Conservation (phyloP, 2,329 filamentous ascomycete genomes). For the Neoscytalidium dimidiatum region DNA sequence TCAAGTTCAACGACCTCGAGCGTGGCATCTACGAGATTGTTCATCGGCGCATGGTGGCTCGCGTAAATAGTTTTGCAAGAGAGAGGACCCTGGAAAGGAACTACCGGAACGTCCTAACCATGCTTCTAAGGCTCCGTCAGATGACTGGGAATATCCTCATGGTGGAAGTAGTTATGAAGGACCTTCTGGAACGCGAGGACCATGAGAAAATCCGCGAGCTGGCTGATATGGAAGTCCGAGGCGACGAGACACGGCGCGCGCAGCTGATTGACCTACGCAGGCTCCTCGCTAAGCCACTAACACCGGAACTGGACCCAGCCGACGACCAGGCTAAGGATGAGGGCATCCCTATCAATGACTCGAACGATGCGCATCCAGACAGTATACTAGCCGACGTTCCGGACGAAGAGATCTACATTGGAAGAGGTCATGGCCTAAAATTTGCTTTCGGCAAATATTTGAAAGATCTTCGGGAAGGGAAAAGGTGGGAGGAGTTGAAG, state of each 20-base stretch:
- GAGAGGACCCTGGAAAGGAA: conserved; percentile 32
- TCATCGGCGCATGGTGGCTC: conserved; percentile 41
- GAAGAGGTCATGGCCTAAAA: conserved; percentile 38
- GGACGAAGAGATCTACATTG: conserved; percentile 22
- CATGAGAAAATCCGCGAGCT: conserved; percentile 46
- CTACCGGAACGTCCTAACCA: conserved; percentile 43
- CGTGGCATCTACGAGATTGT: conserved; percentile 57
- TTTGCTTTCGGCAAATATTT: conserved; percentile 47
- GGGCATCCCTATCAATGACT: background rate
- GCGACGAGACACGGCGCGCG: background rate
- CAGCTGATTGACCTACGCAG: conserved; percentile 10
- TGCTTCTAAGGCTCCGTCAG: conserved; percentile 55
- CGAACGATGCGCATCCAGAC: background rate
- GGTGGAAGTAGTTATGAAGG: conserved; percentile 47
- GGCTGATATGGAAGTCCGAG: conserved; percentile 27
- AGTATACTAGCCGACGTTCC: background rate
- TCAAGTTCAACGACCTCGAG: conserved; percentile 57
- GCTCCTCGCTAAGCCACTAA: background rate
- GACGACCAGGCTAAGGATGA: background rate
- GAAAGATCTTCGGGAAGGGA: conserved; percentile 31
- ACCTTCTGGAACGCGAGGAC: conserved; percentile 48
- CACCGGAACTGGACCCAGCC: background rate
- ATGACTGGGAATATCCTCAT: conserved; percentile 53
- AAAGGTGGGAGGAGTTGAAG: conserved; percentile 40
- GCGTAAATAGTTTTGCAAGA: conserved; percentile 41